phyloP scores from a whole-genome alignment of 441 rosid species.

The Sinapis alba region DNA sequence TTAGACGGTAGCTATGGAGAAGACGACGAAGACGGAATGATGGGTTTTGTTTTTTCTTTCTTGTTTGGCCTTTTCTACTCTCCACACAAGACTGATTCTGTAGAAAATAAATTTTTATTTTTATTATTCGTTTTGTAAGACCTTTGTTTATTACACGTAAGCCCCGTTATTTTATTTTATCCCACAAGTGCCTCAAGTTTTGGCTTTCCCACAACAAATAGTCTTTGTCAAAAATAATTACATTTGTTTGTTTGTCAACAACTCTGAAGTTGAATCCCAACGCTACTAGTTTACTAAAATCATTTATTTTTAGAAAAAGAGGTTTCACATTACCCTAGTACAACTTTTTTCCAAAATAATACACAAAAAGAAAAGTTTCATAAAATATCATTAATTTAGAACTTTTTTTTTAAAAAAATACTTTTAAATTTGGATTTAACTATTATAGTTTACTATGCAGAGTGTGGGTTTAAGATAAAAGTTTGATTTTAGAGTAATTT shows the following conservation, averaged over 20 bases:
- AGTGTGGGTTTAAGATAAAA: no score
- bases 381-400: no score
- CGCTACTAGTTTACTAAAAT: background rate
- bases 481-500: no score
- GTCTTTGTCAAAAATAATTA: background rate
- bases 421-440: no score
- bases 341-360: no score
- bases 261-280: background rate
- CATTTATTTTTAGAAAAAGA: no score
- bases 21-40: conserved; percentile 16
- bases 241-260: background rate
- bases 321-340: no score
- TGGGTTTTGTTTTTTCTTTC: conserved; percentile 19
- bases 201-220: background rate
- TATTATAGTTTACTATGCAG: no score
- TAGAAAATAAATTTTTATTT: no score
- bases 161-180: background rate
- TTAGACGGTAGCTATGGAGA: conserved; percentile 25
- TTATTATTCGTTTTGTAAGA: background rate
- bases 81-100: background rate
- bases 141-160: background rate
- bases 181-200: background rate
- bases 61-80: conserved; percentile 21
- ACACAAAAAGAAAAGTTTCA: no score
- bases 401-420: no score